Percentiles rank a stretch among this genome's conserved stretches.
These are phyloP conservation scores for Mrakiaceae sp. DNA, from an alignment of 1,284 basidiomycete genomes.

Conservation along the genomic window DNA sequence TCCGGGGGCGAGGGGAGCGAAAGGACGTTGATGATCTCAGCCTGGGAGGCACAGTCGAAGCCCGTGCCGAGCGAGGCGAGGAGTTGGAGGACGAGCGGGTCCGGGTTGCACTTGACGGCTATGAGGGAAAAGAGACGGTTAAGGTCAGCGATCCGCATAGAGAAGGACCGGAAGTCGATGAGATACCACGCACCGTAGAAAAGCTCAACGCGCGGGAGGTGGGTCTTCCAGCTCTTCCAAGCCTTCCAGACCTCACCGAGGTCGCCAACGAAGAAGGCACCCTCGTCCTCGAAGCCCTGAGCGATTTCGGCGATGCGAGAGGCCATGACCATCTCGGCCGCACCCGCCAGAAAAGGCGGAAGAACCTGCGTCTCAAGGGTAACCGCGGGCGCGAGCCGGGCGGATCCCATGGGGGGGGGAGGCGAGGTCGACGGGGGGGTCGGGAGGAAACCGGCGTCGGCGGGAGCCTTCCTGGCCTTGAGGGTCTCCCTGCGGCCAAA, in stretches of 20 bases:
- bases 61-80: constrained; percentile 80
- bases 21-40: constrained; percentile 79
- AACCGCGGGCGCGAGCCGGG: background rate
- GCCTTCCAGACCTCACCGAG: constrained; percentile 79
- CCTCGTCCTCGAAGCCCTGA: constrained; percentile 44
- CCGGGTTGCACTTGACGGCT: constrained; percentile 97
- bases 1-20: constrained; percentile 46
- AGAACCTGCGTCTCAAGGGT: constrained; percentile 32
- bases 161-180: constrained; percentile 1
- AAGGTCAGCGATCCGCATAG: constrained; percentile 10
- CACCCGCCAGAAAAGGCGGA: constrained; percentile 54
- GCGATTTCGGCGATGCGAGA: constrained; percentile 57
- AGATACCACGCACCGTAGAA: constrained; percentile 58
- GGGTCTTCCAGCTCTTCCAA: constrained; percentile 69
- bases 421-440: constrained; percentile 17
- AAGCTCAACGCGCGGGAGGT: constrained; percentile 75
- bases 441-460: constrained; percentile 3
- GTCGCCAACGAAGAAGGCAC: constrained; percentile 93
- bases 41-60: constrained; percentile 97
- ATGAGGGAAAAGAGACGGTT: constrained; percentile 1
- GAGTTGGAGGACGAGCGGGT: constrained; percentile 82
- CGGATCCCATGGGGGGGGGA: background rate
- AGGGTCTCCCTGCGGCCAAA: constrained; percentile 76
- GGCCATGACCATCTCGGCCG: constrained; percentile 57
- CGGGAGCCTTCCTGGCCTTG: constrained; percentile 38